These are phyloP conservation scores for Cladosporium sp. DNA, from an alignment of 2,329 filamentous ascomycete genomes.

Conservation along the genomic window DNA sequence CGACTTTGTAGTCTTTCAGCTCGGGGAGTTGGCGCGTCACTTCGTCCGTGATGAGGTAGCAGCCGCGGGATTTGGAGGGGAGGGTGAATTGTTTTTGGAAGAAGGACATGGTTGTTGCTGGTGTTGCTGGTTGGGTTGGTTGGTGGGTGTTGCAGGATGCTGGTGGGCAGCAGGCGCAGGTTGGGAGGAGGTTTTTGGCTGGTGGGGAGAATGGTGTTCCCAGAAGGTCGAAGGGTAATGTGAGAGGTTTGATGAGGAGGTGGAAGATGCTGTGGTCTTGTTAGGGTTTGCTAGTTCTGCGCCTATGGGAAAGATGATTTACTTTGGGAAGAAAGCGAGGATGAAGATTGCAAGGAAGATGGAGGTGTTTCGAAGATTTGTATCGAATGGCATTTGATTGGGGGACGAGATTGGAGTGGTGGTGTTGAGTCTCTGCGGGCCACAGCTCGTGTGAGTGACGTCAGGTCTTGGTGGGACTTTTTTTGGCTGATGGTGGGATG, in stretches of 20 bases:
- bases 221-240: conserved; percentile 28
- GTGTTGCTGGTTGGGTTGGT: conserved; percentile 21
- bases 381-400: conserved; percentile 19
- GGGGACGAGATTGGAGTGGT: not conserved
- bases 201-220: conserved; percentile 31
- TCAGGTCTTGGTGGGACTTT: conserved; percentile 7
- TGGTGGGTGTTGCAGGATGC: conserved; percentile 24
- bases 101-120: conserved; percentile 57
- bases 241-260: conserved; percentile 32
- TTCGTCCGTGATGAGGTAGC: conserved; percentile 82
- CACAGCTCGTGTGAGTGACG: not conserved
- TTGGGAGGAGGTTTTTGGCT: conserved; percentile 23
- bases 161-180: conserved; percentile 32
- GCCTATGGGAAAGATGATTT: no score
- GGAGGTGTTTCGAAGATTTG: conserved; percentile 35
- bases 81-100: conserved; percentile 81
- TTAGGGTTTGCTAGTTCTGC: no score
- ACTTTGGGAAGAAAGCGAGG: conserved; percentile 45
- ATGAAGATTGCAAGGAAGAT: conserved; percentile 48
- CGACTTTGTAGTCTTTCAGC: conserved; percentile 76
- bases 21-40: conserved; percentile 71
- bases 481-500: conserved; percentile 69
- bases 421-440: not conserved
- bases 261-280: conserved; percentile 38
- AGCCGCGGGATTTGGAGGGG: conserved; percentile 71